A percentile compares a stretch with the other conserved stretches of the same genome.
Conservation (phyloP, 805 yeast genomes). For the Saitoella complicata region DNA sequence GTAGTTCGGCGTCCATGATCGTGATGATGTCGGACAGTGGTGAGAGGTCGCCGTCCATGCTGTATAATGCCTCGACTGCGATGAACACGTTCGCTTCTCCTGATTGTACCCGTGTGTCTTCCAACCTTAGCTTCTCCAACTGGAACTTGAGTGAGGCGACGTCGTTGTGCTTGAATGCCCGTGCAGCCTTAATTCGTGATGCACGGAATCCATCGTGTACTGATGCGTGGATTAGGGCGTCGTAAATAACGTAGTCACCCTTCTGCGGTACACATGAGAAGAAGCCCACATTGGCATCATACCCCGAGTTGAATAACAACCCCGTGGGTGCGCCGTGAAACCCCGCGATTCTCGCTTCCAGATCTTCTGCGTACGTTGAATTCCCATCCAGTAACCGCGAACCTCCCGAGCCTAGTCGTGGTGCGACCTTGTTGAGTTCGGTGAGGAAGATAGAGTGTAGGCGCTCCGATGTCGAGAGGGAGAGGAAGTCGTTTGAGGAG, state of each 20-base stretch:
- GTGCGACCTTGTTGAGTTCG: conserved; percentile 2
- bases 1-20: conserved; percentile 2
- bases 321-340: conserved; percentile 14
- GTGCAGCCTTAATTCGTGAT: conserved; percentile 7
- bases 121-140: not conserved
- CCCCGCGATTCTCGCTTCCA: conserved; percentile 9
- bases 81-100: conserved; percentile 9
- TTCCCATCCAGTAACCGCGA: conserved; percentile 16
- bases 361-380: conserved; percentile 9
- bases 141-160: conserved; percentile 3
- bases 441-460: conserved; percentile 5
- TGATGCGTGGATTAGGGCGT: conserved; percentile 16
- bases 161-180: conserved; percentile 11
- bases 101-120: not conserved
- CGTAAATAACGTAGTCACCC: conserved; percentile 14
- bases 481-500: conserved; percentile 15
- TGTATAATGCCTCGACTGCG: conserved; percentile 15
- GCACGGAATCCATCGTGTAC: conserved; percentile 16
- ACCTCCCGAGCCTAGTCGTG: conserved; percentile 14
- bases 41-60: conserved; percentile 16
- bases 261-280: conserved; percentile 14
- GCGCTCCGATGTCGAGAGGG: conserved; percentile 4
- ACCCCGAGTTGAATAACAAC: conserved; percentile 15
- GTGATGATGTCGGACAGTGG: conserved; percentile 9
- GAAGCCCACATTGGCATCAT: conserved; percentile 14